Evolutionary conservation across 169 alveolate genomes (phyloP).

Genomic region (Plasmodium vivax): DNA sequence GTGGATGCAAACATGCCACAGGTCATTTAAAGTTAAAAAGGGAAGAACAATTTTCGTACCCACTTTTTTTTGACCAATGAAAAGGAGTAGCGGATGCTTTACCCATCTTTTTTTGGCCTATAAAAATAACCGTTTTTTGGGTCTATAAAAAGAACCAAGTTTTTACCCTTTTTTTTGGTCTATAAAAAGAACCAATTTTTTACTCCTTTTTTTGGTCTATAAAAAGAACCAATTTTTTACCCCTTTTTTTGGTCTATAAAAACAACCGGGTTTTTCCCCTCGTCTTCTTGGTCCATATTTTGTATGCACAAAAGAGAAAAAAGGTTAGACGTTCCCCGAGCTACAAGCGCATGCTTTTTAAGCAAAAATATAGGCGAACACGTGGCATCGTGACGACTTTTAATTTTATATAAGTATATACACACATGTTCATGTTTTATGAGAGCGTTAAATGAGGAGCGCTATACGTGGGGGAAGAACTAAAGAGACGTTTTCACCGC

Average conservation of each 20-base stretch:
- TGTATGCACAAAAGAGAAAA: too few species aligned
- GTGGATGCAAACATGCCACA: background rate
- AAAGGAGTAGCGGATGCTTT: background rate
- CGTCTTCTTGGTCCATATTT: background rate
- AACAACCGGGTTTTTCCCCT: background rate
- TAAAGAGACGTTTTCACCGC: background rate
- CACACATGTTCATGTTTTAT: background rate
- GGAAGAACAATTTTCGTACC: background rate
- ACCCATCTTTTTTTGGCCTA: background rate
- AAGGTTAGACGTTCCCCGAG: background rate
- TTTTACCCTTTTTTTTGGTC: too few species aligned
- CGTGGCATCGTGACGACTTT: background rate
- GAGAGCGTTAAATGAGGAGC: background rate
- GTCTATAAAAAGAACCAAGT: too few species aligned
- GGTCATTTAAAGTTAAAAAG: background rate
- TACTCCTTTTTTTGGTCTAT: too few species aligned
- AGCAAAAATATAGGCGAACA: background rate
- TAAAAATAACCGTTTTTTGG: too few species aligned
- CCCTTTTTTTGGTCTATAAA: background rate
- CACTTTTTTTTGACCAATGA: background rate
- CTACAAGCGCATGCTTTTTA: background rate
- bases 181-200: too few species aligned
- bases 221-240: too few species aligned
- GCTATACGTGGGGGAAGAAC: background rate
- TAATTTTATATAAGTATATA: too few species aligned